phyloP scores from a whole-genome alignment of 139 green algal genomes.

The Volvox africanus region DNA sequence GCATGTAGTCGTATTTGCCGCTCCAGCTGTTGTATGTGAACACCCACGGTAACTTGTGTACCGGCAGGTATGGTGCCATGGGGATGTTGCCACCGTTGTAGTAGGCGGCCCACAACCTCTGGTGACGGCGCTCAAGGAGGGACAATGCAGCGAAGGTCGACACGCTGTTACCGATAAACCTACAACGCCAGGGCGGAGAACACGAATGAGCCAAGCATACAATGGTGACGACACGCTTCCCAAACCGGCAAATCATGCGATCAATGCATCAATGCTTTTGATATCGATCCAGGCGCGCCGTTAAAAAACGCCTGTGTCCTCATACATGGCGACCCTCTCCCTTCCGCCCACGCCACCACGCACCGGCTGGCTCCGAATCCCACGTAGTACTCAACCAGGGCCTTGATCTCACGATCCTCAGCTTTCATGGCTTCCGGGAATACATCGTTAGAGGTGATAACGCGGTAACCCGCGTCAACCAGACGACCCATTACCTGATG shows the following conservation, averaged over 20 bases:
- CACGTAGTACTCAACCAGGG: constrained; percentile 47
- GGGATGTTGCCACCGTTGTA: constrained; percentile 72
- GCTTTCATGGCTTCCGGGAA: constrained; percentile 9
- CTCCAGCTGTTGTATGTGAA: constrained; percentile 62
- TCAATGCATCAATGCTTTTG: too few relatives aligned
- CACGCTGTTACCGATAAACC: constrained; percentile 67
- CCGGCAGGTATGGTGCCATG: constrained; percentile 30
- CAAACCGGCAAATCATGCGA: too few relatives aligned
- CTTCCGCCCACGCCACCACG: too few relatives aligned
- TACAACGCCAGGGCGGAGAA: not conserved
- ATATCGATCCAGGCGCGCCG: not conserved
- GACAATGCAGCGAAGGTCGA: constrained; percentile 61
- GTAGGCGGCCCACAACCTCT: constrained; percentile 55
- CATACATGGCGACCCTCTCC: too few relatives aligned
- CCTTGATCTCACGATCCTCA: constrained; percentile 23
- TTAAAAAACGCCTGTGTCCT: not conserved
- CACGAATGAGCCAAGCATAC: not conserved
- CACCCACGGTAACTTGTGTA: constrained; percentile 58
- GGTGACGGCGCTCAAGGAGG: constrained; percentile 67
- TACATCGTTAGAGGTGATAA: constrained; percentile 34
- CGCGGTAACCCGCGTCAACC: constrained; percentile 27
- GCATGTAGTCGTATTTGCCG: constrained; percentile 57
- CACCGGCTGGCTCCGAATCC: constrained; percentile 33
- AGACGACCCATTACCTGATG: constrained; percentile 40
- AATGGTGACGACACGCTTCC: not conserved